Conservation (phyloP, 1,284 basidiomycete species). For the Marasmius sp. region DNA sequence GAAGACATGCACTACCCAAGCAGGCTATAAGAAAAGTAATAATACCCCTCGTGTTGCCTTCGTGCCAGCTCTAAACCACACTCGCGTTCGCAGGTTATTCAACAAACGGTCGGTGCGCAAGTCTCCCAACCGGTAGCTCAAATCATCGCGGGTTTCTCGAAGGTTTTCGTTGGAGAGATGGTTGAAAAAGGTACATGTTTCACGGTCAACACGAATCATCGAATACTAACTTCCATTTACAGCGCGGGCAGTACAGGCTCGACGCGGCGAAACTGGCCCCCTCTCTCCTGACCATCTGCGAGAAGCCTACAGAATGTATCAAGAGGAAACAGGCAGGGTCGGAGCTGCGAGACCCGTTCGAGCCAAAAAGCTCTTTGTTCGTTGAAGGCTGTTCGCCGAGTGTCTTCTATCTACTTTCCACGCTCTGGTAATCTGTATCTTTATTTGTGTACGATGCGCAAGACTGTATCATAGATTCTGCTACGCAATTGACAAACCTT, state of each 20-base stretch:
- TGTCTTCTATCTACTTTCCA: background rate
- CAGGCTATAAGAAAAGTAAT: conserved; percentile 76
- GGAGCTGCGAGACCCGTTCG: conserved; percentile 71
- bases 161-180: conserved; percentile 92
- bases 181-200: conserved; percentile 73
- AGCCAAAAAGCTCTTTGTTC: conserved; percentile 65
- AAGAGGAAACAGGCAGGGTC: conserved; percentile 75
- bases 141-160: conserved; percentile 85
- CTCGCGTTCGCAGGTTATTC: conserved; percentile 66
- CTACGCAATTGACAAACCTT: too few species aligned
- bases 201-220: background rate
- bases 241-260: conserved; percentile 79
- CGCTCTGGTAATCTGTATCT: background rate
- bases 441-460: background rate
- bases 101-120: conserved; percentile 80
- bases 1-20: conserved; percentile 82
- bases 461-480: background rate
- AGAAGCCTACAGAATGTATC: conserved; percentile 84
- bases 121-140: conserved; percentile 86
- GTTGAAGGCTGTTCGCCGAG: conserved; percentile 28
- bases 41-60: background rate
- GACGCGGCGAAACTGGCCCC: conserved; percentile 73
- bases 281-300: conserved; percentile 85
- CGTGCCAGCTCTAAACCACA: background rate
- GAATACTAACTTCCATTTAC: background rate